Conservation (phyloP, 2,329 filamentous ascomycete species). For the Aspergillus sergii region DNA sequence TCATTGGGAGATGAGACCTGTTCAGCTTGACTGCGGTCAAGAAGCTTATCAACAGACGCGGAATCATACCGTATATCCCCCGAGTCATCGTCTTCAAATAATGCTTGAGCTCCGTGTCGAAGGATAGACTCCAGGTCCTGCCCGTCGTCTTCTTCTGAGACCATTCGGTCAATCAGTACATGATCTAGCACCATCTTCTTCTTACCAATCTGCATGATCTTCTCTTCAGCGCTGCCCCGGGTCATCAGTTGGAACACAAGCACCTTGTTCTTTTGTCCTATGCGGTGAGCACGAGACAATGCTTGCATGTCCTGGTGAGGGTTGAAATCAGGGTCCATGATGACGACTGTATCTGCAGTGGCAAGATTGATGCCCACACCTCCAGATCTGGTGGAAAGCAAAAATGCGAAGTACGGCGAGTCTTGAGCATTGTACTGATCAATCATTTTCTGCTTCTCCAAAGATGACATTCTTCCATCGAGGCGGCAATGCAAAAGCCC, state of each 20-base stretch:
- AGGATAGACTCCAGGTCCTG: conserved; percentile 86
- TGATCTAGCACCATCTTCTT: conserved; percentile 97
- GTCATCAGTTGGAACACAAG: conserved; percentile 95
- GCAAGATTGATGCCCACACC: conserved; percentile 97
- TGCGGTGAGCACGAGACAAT: conserved; percentile 88
- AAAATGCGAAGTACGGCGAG: conserved; percentile 83
- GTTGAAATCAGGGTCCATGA: conserved; percentile 95
- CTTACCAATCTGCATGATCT: conserved; percentile 92
- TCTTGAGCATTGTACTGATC: conserved; percentile 88
- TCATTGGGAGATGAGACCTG: conserved; percentile 68
- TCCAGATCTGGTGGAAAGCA: conserved; percentile 90
- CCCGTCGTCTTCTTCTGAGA: conserved; percentile 75
- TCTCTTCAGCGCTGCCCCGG: conserved; percentile 84
- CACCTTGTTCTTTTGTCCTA: conserved; percentile 94
- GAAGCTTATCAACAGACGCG: conserved; percentile 79
- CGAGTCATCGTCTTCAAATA: conserved; percentile 74
- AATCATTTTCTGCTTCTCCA: conserved; percentile 92
- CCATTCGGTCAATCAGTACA: conserved; percentile 89
- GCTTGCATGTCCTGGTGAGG: conserved; percentile 98
- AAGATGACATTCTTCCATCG: conserved; percentile 77
- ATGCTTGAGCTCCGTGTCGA: conserved; percentile 79
- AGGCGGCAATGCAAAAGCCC: conserved; percentile 75
- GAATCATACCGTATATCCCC: conserved; percentile 80
- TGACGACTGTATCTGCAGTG: conserved; percentile 96
- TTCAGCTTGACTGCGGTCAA: conserved; percentile 84